Percentiles rank a stretch among this genome's conserved stretches.
Evolutionary conservation across 1,139 yeast genomes (phyloP).

Genomic region (Casaregolazyma suthepensis): DNA sequence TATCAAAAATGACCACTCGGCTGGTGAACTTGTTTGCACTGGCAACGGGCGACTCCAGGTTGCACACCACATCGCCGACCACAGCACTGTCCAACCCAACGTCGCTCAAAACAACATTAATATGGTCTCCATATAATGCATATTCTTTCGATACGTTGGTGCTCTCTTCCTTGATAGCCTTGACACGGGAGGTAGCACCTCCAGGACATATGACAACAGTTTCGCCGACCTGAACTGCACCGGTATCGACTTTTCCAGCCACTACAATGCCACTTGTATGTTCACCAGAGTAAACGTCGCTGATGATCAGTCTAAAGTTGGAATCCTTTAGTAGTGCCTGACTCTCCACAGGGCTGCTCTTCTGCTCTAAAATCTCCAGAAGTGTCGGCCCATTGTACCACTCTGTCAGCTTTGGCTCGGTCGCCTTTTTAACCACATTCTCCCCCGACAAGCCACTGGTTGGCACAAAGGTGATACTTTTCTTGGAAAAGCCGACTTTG

Average conservation of each 20-base stretch:
- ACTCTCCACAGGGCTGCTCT: conserved; percentile 15
- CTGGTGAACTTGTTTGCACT: conserved; percentile 50
- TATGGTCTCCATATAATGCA: conserved; percentile 69
- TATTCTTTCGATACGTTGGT: conserved; percentile 25
- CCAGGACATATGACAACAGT: conserved; percentile 55
- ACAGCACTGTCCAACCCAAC: conserved; percentile 47
- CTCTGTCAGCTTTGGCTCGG: conserved; percentile 26
- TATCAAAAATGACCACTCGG: conserved; percentile 59
- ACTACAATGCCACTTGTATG: conserved; percentile 40
- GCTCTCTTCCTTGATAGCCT: conserved; percentile 32
- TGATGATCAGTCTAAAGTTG: conserved; percentile 33
- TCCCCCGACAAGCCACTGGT: conserved; percentile 81
- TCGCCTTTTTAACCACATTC: conserved; percentile 53
- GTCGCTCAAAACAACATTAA: conserved; percentile 51
- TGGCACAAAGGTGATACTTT: conserved; percentile 65
- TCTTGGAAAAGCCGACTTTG: conserved; percentile 48
- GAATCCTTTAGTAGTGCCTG: not conserved
- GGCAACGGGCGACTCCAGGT: conserved; percentile 42
- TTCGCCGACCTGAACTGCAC: conserved; percentile 73
- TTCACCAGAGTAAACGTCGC: conserved; percentile 34
- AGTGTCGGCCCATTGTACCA: conserved; percentile 72
- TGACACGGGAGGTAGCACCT: conserved; percentile 39
- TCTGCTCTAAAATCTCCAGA: conserved; percentile 43
- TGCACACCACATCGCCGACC: conserved; percentile 69
- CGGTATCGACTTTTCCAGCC: conserved; percentile 70